Percentiles rank a stretch among this genome's conserved stretches.
phyloP scores from a whole-genome alignment of 2,329 filamentous ascomycete species.

The Alternaria consortialis region DNA sequence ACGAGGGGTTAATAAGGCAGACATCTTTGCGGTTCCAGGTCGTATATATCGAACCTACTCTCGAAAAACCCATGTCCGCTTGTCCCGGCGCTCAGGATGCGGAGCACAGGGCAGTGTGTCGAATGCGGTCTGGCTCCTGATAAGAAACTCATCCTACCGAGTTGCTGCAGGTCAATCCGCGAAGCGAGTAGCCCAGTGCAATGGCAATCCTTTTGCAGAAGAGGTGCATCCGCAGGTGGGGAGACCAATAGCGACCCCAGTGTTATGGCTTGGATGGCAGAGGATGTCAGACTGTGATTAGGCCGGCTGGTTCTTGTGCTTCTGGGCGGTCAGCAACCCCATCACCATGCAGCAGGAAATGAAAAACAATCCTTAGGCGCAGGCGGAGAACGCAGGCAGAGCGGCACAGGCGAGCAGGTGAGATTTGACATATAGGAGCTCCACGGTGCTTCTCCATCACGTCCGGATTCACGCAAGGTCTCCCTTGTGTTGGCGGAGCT shows the following conservation, averaged over 20 bases:
- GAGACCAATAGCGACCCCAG: conserved; percentile 25
- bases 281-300: conserved; percentile 33
- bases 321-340: conserved; percentile 39
- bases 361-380: conserved; percentile 9
- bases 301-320: conserved; percentile 27
- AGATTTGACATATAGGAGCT: not conserved
- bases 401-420: conserved; percentile 1
- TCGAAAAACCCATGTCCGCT: conserved; percentile 36
- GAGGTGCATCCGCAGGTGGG: conserved; percentile 19
- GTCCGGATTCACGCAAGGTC: conserved; percentile 10
- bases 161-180: conserved; percentile 26
- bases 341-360: conserved; percentile 26
- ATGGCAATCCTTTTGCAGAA: conserved; percentile 23
- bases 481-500: conserved; percentile 14
- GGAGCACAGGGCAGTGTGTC: conserved; percentile 36
- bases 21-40: conserved; percentile 29
- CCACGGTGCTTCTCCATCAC: not conserved
- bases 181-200: conserved; percentile 38
- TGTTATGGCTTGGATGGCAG: conserved; percentile 13
- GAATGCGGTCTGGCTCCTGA: conserved; percentile 39
- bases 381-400: not conserved
- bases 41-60: conserved; percentile 41
- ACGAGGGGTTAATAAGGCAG: conserved; percentile 21
- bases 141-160: conserved; percentile 41
- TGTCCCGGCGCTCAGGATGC: conserved; percentile 36